A percentile compares a stretch with the other conserved stretches of the same genome.
Conservation (phyloP, 2,329 filamentous ascomycete genomes). For the Dactylellina leptospora region DNA sequence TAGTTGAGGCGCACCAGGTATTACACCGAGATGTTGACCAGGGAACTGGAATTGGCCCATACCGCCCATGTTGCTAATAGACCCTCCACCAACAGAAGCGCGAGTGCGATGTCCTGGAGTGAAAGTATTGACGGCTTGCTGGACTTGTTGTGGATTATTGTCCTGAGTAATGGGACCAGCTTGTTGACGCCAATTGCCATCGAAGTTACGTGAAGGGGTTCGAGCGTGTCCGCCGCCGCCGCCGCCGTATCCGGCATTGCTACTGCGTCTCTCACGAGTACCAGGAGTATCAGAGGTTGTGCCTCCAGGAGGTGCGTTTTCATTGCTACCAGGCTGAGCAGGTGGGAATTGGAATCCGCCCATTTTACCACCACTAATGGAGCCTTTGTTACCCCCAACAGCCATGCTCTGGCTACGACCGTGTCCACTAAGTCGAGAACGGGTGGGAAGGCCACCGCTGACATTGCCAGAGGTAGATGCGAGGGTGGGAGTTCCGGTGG, state of each 20-base stretch:
- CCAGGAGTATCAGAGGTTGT: constrained; percentile 58
- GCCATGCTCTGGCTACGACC: constrained; percentile 92
- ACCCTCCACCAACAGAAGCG: constrained; percentile 79
- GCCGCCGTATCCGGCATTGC: constrained; percentile 66
- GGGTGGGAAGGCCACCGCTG: constrained; percentile 60
- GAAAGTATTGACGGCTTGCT: constrained; percentile 75
- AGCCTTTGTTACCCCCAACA: constrained; percentile 65
- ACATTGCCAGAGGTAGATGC: constrained; percentile 40
- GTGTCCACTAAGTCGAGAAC: constrained; percentile 69
- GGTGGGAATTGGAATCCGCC: constrained; percentile 76
- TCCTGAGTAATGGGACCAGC: constrained; percentile 57
- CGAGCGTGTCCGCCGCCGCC: constrained; percentile 71
- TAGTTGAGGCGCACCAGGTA: constrained; percentile 72
- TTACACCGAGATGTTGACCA: constrained; percentile 82
- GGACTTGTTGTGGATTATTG: constrained; percentile 60
- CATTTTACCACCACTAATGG: constrained; percentile 69
- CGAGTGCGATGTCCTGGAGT: constrained; percentile 91
- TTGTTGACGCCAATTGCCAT: constrained; percentile 96
- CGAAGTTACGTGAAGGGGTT: constrained; percentile 89
- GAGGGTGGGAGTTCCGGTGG: constrained; percentile 24
- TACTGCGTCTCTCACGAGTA: constrained; percentile 80
- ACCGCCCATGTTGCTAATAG: constrained; percentile 80
- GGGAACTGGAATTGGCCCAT: constrained; percentile 90
- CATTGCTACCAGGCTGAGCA: constrained; percentile 63
- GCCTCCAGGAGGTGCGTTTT: constrained; percentile 63